Evolutionary conservation across 2,329 filamentous ascomycete species (phyloP).

Genomic region (Microascus cirrosus): DNA sequence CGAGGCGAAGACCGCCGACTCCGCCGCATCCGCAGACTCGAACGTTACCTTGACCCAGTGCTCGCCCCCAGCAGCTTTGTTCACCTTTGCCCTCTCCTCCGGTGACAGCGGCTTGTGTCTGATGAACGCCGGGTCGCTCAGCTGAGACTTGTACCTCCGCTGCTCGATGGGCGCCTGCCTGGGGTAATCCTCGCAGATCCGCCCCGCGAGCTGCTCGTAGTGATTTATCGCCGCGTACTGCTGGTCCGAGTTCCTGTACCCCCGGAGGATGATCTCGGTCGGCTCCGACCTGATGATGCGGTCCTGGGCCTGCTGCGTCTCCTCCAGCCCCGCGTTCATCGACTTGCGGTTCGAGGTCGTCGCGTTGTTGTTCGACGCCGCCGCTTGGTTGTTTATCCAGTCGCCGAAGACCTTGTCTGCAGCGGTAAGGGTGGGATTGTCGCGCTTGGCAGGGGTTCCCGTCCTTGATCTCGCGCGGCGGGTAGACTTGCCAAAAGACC

Average conservation of each 20-base stretch:
- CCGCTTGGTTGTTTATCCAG: conserved; percentile 40
- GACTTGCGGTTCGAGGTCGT: conserved; percentile 17
- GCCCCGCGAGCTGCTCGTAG: conserved; percentile 77
- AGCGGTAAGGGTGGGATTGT: conserved; percentile 50
- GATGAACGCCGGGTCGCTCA: conserved; percentile 61
- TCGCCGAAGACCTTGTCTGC: conserved; percentile 51
- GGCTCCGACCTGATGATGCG: conserved; percentile 28
- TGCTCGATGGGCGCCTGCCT: conserved; percentile 66
- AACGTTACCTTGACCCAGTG: conserved; percentile 91
- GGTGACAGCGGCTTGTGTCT: conserved; percentile 53
- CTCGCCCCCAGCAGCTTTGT: conserved; percentile 69
- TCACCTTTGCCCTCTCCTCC: conserved; percentile 68
- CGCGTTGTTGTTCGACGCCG: conserved; percentile 12
- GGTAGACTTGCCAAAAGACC: conserved; percentile 57
- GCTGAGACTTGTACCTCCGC: conserved; percentile 61
- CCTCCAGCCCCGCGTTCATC: conserved; percentile 14
- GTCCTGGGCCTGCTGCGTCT: conserved; percentile 22
- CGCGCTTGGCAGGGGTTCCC: conserved; percentile 44
- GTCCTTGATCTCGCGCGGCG: conserved; percentile 51
- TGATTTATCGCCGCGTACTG: conserved; percentile 83
- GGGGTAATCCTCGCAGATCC: conserved; percentile 88
- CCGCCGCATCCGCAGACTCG: conserved; percentile 60
- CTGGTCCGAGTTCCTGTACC: conserved; percentile 54
- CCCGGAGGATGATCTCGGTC: conserved; percentile 74
- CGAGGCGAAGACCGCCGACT: conserved; percentile 57